phyloP scores from a whole-genome alignment of 768 basidiomycete species.

The Glaciozyma martinii region DNA sequence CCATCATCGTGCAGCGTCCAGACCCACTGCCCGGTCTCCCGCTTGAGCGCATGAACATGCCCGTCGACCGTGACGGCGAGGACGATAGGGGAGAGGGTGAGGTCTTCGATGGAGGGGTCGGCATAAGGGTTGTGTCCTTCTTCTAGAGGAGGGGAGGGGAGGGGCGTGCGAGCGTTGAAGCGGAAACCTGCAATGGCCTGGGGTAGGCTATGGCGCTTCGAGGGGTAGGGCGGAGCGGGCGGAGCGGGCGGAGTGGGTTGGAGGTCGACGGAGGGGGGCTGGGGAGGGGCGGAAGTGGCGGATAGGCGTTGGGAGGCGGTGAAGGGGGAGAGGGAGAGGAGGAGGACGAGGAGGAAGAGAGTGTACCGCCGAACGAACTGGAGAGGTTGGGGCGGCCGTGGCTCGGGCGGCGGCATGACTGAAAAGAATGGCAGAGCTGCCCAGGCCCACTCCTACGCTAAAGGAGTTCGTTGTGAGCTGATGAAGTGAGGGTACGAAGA shows the following conservation, averaged over 20 bases:
- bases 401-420: not conserved
- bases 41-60: conserved; percentile 83
- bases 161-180: not conserved
- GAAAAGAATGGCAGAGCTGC: too few relatives aligned
- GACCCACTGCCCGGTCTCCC: conserved; percentile 66
- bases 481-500: too few relatives aligned
- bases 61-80: conserved; percentile 90
- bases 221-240: too few relatives aligned
- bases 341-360: too few relatives aligned
- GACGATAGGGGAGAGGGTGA: conserved; percentile 68
- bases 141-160: not conserved
- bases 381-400: not conserved
- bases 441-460: too few relatives aligned
- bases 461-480: too few relatives aligned
- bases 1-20: conserved; percentile 71
- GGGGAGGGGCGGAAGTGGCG: too few relatives aligned
- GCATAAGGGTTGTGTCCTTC: not conserved
- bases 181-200: not conserved
- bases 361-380: too few relatives aligned
- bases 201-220: not conserved
- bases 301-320: too few relatives aligned
- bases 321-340: too few relatives aligned
- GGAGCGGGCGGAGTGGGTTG: too few relatives aligned
- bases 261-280: too few relatives aligned
- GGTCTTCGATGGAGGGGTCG: conserved; percentile 40